Percentiles rank a stretch among this genome's conserved stretches.
Evolutionary conservation across 805 yeast genomes (phyloP).

Genomic region (Starmera quercuum): DNA sequence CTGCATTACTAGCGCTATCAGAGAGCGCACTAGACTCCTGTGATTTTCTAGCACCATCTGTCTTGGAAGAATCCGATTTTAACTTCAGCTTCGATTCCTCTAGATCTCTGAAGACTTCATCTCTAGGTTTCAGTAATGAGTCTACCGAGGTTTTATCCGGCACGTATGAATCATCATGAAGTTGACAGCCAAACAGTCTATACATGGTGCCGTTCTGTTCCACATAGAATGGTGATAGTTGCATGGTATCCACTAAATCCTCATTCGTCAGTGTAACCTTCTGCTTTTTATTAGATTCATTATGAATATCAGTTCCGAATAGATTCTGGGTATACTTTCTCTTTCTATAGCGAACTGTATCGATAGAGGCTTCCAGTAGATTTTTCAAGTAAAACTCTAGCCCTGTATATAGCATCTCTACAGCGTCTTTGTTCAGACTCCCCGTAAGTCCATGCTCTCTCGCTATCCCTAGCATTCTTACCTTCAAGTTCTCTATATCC

Average conservation of each 20-base stretch:
- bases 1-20: not conserved
- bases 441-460: constrained; percentile 89
- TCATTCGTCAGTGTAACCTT: constrained; percentile 49
- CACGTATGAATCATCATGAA: constrained; percentile 42
- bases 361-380: constrained; percentile 67
- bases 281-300: constrained; percentile 7
- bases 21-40: not conserved
- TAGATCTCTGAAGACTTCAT: constrained; percentile 2
- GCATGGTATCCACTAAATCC: constrained; percentile 59
- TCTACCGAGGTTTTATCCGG: constrained; percentile 18
- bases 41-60: not conserved
- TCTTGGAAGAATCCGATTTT: not conserved
- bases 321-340: constrained; percentile 24
- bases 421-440: constrained; percentile 63
- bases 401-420: constrained; percentile 75
- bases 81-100: not conserved
- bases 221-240: constrained; percentile 55
- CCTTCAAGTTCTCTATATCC: constrained; percentile 59
- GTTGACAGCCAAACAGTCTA: constrained; percentile 38
- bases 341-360: constrained; percentile 56
- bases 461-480: constrained; percentile 72
- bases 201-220: constrained; percentile 60
- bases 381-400: constrained; percentile 73
- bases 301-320: constrained; percentile 1
- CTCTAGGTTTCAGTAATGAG: constrained; percentile 9